These are phyloP conservation scores for Aspergillus viridinutans DNA, from an alignment of 2,329 filamentous ascomycete species.

Conservation along the genomic window DNA sequence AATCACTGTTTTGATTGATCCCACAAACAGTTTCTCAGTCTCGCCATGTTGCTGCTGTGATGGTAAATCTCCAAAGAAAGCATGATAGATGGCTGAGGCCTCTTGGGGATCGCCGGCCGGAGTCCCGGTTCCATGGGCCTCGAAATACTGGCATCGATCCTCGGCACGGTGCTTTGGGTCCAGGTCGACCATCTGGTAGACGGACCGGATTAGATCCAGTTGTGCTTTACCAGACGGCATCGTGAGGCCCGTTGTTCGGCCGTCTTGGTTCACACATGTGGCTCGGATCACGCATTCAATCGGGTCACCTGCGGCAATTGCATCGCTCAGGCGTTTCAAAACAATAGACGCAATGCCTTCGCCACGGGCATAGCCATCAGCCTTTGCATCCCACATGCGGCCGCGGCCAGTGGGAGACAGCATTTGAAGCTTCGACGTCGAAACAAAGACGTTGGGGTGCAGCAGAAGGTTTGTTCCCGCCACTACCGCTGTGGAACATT, in stretches of 20 bases:
- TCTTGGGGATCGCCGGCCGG: conserved; percentile 7
- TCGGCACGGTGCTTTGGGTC: background rate
- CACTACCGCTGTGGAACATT: background rate
- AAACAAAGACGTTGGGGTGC: background rate
- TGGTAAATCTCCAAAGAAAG: conserved; percentile 1
- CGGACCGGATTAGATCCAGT: conserved; percentile 2
- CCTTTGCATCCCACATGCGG: conserved; percentile 22
- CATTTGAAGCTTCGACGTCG: conserved; percentile 3
- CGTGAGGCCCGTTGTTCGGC: conserved; percentile 6
- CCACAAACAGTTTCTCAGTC: too few relatives aligned
- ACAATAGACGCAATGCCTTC: conserved; percentile 28
- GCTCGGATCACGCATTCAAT: conserved; percentile 27
- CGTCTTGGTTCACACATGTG: conserved; percentile 20
- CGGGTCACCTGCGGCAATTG: conserved; percentile 24
- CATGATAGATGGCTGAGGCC: conserved; percentile 4
- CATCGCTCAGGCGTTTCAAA: conserved; percentile 25
- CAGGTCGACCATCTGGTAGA: conserved; percentile 2
- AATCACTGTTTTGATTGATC: too few relatives aligned
- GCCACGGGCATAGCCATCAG: conserved; percentile 29
- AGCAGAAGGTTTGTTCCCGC: too few relatives aligned
- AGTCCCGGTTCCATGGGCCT: conserved; percentile 11
- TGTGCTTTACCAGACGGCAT: conserved; percentile 1
- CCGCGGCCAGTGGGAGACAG: conserved; percentile 27
- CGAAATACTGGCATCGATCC: conserved; percentile 3
- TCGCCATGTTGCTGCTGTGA: too few relatives aligned